Conservation (phyloP, 495 filamentous ascomycete genomes). For the Neurospora tetrasperma region DNA sequence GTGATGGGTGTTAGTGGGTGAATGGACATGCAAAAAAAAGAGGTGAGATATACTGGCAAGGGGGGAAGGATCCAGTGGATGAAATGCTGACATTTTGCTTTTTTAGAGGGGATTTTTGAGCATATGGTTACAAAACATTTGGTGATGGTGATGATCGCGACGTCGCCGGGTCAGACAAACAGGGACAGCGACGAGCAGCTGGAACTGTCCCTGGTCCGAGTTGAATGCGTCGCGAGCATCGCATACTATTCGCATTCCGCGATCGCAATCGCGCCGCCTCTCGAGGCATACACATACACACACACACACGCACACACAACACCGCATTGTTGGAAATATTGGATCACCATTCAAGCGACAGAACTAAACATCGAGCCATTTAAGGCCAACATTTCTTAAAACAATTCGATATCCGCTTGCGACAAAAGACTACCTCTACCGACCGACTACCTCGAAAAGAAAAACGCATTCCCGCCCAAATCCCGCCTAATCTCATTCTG, state of each 20-base stretch:
- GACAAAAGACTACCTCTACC: no score
- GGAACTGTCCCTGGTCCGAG: neutral
- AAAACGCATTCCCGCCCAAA: conserved; percentile 82
- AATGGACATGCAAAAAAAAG: no score
- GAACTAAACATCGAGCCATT: neutral
- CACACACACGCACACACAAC: neutral
- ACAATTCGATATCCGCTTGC: no score
- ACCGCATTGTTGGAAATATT: neutral
- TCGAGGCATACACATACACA: neutral
- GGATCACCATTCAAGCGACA: neutral
- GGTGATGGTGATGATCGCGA: neutral
- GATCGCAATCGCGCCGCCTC: neutral
- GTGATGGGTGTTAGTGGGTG: neutral
- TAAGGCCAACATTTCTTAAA: no score
- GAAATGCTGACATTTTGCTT: no score
- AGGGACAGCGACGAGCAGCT: neutral
- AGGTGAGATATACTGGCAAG: no score
- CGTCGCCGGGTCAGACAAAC: neutral
- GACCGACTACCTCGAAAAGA: conserved; percentile 49
- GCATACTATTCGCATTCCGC: neutral
- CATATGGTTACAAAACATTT: no score
- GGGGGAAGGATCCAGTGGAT: no score
- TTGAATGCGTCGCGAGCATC: neutral
- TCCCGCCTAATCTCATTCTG: conserved; percentile 71
- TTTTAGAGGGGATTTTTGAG: no score